A percentile compares a stretch with the other conserved stretches of the same genome.
Evolutionary conservation across 2,329 filamentous ascomycete genomes (phyloP).

Genomic region (Westerdykella sp.): DNA sequence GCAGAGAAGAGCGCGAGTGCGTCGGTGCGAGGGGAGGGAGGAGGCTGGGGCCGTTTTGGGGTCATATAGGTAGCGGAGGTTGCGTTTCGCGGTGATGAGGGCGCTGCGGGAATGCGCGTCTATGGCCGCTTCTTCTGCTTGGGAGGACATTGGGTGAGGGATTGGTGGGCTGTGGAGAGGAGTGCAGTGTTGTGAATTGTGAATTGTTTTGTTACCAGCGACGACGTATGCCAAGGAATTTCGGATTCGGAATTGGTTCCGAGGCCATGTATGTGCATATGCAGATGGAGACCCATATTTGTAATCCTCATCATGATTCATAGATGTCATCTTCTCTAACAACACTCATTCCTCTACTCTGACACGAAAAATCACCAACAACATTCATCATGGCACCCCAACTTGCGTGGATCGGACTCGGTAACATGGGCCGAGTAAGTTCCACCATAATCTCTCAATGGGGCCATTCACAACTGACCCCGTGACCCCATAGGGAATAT

Average conservation of each 20-base stretch:
- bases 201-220: no score
- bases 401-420: conserved; percentile 74
- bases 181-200: no score
- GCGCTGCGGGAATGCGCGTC: conserved; percentile 20
- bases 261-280: no score
- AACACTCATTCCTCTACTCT: neutral
- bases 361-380: neutral
- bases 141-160: neutral
- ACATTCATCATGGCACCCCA: conserved; percentile 40
- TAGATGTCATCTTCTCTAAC: no score
- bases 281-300: no score
- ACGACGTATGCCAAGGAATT: no score
- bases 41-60: conserved; percentile 27
- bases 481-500: conserved; percentile 61
- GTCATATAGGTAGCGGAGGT: conserved; percentile 35
- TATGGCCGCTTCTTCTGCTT: conserved; percentile 8
- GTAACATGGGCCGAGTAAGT: conserved; percentile 77
- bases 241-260: no score
- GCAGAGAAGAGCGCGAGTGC: conserved; percentile 37
- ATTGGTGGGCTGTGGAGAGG: no score
- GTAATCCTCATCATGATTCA: no score
- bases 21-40: conserved; percentile 19
- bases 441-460: conserved; percentile 6
- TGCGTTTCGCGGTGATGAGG: conserved; percentile 24
- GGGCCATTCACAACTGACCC: conserved; percentile 1